Conservation (phyloP, 129 eudicot species). For the Chrysanthemum seticuspe region DNA sequence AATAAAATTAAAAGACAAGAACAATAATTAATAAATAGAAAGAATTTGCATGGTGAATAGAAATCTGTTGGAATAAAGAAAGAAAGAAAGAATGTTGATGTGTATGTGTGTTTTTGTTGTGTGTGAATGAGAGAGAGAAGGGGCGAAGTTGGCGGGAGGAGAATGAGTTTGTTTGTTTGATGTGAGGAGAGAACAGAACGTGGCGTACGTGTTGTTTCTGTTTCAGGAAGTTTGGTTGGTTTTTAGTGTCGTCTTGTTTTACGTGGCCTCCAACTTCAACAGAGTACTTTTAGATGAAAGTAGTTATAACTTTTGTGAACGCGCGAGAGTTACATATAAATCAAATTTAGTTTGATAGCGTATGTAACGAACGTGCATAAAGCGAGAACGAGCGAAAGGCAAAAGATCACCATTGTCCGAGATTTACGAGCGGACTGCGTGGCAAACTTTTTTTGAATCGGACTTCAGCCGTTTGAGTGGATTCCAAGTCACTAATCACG, state of each 20-base stretch:
- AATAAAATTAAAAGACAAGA: background rate
- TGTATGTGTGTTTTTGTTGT: background rate
- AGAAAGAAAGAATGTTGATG: background rate
- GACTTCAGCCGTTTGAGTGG: too few species aligned
- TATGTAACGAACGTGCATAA: too few species aligned
- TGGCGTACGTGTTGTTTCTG: constrained; percentile 5
- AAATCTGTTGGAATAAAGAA: background rate
- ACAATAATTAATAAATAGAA: background rate
- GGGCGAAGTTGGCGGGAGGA: constrained; percentile 34
- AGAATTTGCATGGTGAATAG: background rate
- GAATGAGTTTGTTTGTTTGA: constrained; percentile 1
- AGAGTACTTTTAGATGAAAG: background rate
- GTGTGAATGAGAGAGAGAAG: constrained; percentile 3
- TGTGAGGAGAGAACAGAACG: constrained; percentile 7
- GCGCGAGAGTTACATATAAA: too few species aligned
- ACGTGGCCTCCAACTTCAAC: constrained; percentile 10
- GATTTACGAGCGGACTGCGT: too few species aligned
- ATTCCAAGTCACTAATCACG: too few species aligned
- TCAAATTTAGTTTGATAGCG: too few species aligned
- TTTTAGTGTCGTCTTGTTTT: background rate
- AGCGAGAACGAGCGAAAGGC: too few species aligned
- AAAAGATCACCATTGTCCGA: too few species aligned
- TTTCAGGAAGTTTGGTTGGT: background rate
- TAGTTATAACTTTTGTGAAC: too few species aligned
- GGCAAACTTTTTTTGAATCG: too few species aligned